Base-by-base conservation (phyloP, 169 alveolate species). In the Babesia bovis region DNA sequence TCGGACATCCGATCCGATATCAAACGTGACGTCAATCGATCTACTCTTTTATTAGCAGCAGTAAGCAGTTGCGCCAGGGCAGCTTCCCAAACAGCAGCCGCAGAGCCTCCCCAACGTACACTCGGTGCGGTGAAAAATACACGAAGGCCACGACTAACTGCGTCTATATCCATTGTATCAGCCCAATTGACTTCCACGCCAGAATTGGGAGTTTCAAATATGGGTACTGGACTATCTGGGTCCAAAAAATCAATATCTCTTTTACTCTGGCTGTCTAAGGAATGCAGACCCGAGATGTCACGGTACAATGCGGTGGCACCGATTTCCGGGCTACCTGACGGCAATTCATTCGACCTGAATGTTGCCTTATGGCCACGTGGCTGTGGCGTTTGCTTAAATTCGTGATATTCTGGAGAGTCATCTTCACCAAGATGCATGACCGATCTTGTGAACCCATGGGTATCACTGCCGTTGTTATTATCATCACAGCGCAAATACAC, bases 21-120 rank as follows among this genome's bases (percentile, higher is more conserved):
- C 19, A 44, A 35, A 2, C 73, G 58, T 38, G 73, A 44, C 6
- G 26, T 63, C 21, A 63, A 1, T 42, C 49, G 47, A 25, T 44
- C 61, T n/a, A 63, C 35, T 10, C 60, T 58, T 25, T 45, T 44
- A 49, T 63, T 63, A 35, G 73, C 73, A 32, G 58, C 73, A 17
- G 42, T 49, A 4, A 63, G 36, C 38, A 63, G 60, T 23, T 25
- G 58, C 61, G 32, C 4, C 50, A 47, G 49, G 38, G 47, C 73
- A 32, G 42, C 61, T 55, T 63, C 73, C 73, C 73, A 63, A 26
- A 63, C 73, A 58, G 23, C 25, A 1, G 21, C 73, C 51, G 15
- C 9, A n/a, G 15, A 30, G 47, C 73, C 73, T 15, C 50, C 59
- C 12, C 49, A 13, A 42, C 47, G 42, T 12, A 49, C 19, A 30